phyloP scores from a whole-genome alignment of 2,329 filamentous ascomycete species.

The Leptosphaerulina australis region DNA sequence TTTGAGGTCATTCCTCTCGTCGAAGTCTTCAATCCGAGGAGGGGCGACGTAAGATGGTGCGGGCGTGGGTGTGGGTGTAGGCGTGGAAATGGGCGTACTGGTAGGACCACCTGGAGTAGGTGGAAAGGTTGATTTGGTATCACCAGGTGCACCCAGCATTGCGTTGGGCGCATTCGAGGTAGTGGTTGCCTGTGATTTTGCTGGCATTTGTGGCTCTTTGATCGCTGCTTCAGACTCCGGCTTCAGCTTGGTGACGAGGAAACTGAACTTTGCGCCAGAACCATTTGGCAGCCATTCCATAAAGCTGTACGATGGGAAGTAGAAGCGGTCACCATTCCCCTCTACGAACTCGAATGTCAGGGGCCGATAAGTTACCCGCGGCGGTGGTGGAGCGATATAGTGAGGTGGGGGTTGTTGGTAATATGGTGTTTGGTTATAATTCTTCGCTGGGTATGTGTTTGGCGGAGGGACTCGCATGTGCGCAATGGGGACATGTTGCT shows the following conservation, averaged over 20 bases:
- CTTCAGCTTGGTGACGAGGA: slow-evolving; percentile 75
- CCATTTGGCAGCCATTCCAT: slow-evolving; percentile 69
- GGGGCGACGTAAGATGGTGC: slow-evolving; percentile 32
- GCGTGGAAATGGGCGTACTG: slow-evolving; percentile 21
- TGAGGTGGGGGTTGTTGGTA: slow-evolving; percentile 35
- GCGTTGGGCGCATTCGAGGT: slow-evolving; percentile 1
- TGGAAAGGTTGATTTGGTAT: slow-evolving; percentile 14
- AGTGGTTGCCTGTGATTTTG: slow-evolving; percentile 17
- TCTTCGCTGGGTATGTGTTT: slow-evolving; percentile 27
- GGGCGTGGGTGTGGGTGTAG: slow-evolving; percentile 23
- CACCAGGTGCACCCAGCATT: background rate
- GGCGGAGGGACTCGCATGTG: slow-evolving; percentile 27
- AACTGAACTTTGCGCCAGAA: slow-evolving; percentile 72
- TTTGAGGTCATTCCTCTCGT: slow-evolving; percentile 54
- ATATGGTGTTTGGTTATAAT: slow-evolving; percentile 28
- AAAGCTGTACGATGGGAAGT: slow-evolving; percentile 80
- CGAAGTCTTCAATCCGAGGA: slow-evolving; percentile 45
- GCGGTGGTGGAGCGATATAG: slow-evolving; percentile 48
- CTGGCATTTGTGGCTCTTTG: slow-evolving; percentile 37
- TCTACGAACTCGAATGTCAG: slow-evolving; percentile 49
- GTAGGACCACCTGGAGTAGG: slow-evolving; percentile 14
- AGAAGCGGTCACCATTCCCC: slow-evolving; percentile 70
- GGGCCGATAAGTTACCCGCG: slow-evolving; percentile 51
- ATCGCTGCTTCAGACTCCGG: slow-evolving; percentile 50
- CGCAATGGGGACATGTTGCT: slow-evolving; percentile 27